Percentiles rank a stretch among this genome's conserved stretches.
These are phyloP conservation scores for Pyrus pyrifolia DNA, from an alignment of 306 rosid genomes.

Conservation along the genomic window DNA sequence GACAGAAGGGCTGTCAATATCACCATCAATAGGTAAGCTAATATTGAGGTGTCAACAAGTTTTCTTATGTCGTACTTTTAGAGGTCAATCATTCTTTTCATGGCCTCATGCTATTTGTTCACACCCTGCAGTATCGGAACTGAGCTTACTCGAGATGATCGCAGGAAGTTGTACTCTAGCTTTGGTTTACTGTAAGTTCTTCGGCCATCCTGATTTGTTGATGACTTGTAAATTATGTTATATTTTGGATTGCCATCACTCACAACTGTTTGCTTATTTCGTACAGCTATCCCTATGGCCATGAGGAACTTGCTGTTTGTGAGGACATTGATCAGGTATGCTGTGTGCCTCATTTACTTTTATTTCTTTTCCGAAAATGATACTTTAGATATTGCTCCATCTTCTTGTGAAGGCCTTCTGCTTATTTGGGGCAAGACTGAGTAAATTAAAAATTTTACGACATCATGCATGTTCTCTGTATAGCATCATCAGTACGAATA, in stretches of 20 bases:
- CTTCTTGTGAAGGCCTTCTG: neutral
- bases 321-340: constrained; percentile 97
- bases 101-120: constrained; percentile 4
- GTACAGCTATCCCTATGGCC: constrained; percentile 86
- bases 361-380: neutral
- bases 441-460: neutral
- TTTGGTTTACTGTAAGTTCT: constrained; percentile 91
- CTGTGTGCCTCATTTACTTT: constrained; percentile 3
- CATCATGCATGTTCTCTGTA: neutral
- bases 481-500: neutral
- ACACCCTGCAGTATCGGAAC: constrained; percentile 74
- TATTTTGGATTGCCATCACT: constrained; percentile 14
- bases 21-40: constrained; percentile 74
- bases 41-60: neutral
- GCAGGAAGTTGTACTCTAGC: constrained; percentile 79
- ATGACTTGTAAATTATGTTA: neutral
- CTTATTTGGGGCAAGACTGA: neutral
- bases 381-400: neutral
- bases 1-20: constrained; percentile 99
- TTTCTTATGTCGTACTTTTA: neutral
- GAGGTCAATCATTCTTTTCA: neutral
- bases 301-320: constrained; percentile 88
- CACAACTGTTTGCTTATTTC: constrained; percentile 14
- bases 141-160: constrained; percentile 96
- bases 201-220: neutral